Base-by-base conservation (phyloP, 495 filamentous ascomycete genomes). In the Friedmanniomyces endolithicus region DNA sequence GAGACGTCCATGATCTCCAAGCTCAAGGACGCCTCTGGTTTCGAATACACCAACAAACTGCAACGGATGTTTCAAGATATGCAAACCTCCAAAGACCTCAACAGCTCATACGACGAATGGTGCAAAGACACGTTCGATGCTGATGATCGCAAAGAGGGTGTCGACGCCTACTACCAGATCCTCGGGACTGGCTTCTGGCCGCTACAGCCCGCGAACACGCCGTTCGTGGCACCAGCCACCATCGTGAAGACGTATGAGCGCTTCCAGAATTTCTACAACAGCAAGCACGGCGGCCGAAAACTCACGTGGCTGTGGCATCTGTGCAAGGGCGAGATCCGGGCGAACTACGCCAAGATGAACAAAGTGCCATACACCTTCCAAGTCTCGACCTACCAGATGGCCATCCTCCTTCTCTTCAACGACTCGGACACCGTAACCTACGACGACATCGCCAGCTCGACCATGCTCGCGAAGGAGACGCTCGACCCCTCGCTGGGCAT, bases 1-100 rank as follows among this genome's bases (percentile, higher is more conserved):
- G 92, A 99, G 71, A 96, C 89, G 0, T 95, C 87, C 68, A 99
- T 99, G 92, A 97, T 99, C 68, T 86, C 84, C 74, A 99, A 99
- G 71, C 77, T 99, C 58, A 99, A 97, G 74, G 92, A 99, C 67
- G 92, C 90, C 0, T 97, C 92, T 64, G 92, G 92, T 59, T 97
- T 94, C 57, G 92, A 99, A 67, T 99, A 99, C 67, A 99, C 92
- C 60, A 97, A 97, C 74, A 97, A 96, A 70, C 75, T 99, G 47
- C 92, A 97, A 73, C 89, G 94, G 63, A 99, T 99, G 92, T 97
- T 97, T 78, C 89, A 96, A 67, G 92, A 99, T 63, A 97, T 99
- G 72, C 92, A 96, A 67, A 92, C 94, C 49, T 96, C 90, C 62
- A 94, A 95, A 68, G 94, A 97, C 71, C 81, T 99, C 50, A 97